Percentiles rank a stretch among this genome's conserved stretches.
Evolutionary conservation across 495 filamentous ascomycete species (phyloP).

Genomic region (Cercophora sp.): DNA sequence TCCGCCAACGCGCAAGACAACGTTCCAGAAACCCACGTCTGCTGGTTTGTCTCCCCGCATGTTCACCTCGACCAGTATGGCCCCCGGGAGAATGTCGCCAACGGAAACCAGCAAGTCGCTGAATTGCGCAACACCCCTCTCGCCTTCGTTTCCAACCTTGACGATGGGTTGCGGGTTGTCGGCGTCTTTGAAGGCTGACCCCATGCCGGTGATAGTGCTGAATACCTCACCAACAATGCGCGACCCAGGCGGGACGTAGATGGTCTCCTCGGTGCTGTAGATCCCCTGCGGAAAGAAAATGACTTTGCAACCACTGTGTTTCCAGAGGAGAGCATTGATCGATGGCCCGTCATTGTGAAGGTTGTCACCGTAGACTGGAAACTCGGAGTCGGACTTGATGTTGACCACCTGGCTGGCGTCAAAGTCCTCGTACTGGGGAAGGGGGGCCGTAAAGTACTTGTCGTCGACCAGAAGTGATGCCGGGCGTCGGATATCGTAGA

Average conservation of each 20-base stretch:
- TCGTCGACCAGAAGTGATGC: constrained; percentile 25
- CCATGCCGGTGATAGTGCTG: constrained; percentile 39
- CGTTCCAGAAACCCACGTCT: constrained; percentile 36
- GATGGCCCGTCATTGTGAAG: constrained; percentile 35
- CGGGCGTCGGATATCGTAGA: constrained; percentile 24
- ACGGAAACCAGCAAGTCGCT: constrained; percentile 48
- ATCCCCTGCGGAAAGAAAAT: constrained; percentile 42
- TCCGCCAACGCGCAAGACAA: constrained; percentile 80
- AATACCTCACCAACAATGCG: constrained; percentile 42
- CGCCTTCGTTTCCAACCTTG: constrained; percentile 65
- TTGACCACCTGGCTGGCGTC: constrained; percentile 34
- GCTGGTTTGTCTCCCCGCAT: constrained; percentile 36
- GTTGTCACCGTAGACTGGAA: constrained; percentile 35
- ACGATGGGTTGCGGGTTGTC: constrained; percentile 64
- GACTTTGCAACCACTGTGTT: constrained; percentile 34
- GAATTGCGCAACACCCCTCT: constrained; percentile 54
- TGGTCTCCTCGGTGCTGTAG: constrained; percentile 31
- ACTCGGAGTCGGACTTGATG: constrained; percentile 33
- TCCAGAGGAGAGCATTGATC: constrained; percentile 33
- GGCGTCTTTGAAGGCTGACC: constrained; percentile 44
- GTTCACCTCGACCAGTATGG: constrained; percentile 83
- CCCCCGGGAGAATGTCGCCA: constrained; percentile 36
- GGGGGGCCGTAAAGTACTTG: constrained; percentile 32
- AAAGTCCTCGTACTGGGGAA: constrained; percentile 36
- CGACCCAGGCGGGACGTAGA: constrained; percentile 49